A percentile compares a stretch with the other conserved stretches of the same genome.
Conservation (phyloP, 805 yeast species). For the Candida pini region DNA sequence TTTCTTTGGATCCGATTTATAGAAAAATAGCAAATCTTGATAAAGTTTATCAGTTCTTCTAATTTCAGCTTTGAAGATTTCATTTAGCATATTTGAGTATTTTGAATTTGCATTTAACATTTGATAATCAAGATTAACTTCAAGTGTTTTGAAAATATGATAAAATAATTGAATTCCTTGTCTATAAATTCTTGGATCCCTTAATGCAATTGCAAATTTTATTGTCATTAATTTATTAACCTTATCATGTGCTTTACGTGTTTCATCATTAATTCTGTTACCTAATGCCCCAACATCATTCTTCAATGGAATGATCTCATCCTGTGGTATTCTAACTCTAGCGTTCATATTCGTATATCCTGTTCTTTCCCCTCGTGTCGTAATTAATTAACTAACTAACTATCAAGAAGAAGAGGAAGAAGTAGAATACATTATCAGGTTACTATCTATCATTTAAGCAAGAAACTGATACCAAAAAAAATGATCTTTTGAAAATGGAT, state of each 20-base stretch:
- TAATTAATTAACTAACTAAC: too few species aligned
- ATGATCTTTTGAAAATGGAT: too few species aligned
- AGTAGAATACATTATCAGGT: too few species aligned
- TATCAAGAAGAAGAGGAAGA: too few species aligned
- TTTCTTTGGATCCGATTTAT: constrained; percentile 48
- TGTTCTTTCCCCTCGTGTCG: too few species aligned
- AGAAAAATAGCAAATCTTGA: constrained; percentile 63
- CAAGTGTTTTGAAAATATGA: constrained; percentile 64
- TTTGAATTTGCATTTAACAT: constrained; percentile 32
- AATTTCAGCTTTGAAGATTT: constrained; percentile 67
- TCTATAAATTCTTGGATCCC: constrained; percentile 71
- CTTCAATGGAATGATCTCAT: constrained; percentile 66
- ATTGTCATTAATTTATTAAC: constrained; percentile 65
- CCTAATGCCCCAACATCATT: constrained; percentile 80
- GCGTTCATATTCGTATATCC: too few species aligned
- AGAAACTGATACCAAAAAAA: too few species aligned
- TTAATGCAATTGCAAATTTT: constrained; percentile 67
- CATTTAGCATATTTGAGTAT: constrained; percentile 43
- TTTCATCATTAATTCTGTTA: constrained; percentile 70
- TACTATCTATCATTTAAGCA: too few species aligned
- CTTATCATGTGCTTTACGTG: constrained; percentile 59
- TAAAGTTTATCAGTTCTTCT: constrained; percentile 53
- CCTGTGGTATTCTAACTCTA: constrained; percentile 11
- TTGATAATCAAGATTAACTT: constrained; percentile 43
- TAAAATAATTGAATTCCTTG: constrained; percentile 75